phyloP scores from a whole-genome alignment of 371 early-diverging fungal genomes.

The Rhizomucor pusillus region DNA sequence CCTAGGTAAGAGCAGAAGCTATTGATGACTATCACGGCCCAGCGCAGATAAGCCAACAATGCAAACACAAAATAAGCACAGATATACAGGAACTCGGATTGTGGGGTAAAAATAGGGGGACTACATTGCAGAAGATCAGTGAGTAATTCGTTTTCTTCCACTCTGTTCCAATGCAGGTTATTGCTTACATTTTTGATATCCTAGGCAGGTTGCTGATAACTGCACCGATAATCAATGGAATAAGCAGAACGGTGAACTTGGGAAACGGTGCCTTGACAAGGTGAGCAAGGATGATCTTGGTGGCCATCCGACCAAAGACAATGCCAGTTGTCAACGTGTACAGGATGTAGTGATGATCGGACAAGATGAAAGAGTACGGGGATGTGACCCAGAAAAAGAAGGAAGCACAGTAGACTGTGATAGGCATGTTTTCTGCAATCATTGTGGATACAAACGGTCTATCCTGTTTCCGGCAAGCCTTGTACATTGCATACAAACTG shows the following conservation, averaged over 20 bases:
- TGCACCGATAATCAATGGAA: slow-evolving; percentile 76
- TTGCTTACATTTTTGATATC: slow-evolving; percentile 43
- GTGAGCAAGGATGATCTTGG: slow-evolving; percentile 87
- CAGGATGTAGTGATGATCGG: slow-evolving; percentile 66
- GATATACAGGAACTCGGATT: slow-evolving; percentile 70
- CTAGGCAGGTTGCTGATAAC: slow-evolving; percentile 60
- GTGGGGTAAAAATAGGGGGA: slow-evolving; percentile 62
- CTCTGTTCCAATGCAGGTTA: too few relatives aligned
- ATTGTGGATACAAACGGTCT: slow-evolving; percentile 60
- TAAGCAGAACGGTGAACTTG: slow-evolving; percentile 68
- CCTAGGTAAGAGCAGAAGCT: slow-evolving; percentile 83
- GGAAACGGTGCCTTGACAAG: slow-evolving; percentile 81
- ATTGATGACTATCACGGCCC: slow-evolving; percentile 84
- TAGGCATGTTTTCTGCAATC: slow-evolving; percentile 63
- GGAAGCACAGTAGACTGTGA: slow-evolving; percentile 51
- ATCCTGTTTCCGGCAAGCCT: slow-evolving; percentile 65
- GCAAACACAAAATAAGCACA: slow-evolving; percentile 70
- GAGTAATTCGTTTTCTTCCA: too few relatives aligned
- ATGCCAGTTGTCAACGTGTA: slow-evolving; percentile 73
- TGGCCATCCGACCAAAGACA: slow-evolving; percentile 87
- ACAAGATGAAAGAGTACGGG: slow-evolving; percentile 64
- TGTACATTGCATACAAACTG: slow-evolving; percentile 59
- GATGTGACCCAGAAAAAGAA: slow-evolving; percentile 70
- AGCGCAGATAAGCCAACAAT: slow-evolving; percentile 75
- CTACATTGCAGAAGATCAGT: too few relatives aligned